These are phyloP conservation scores for Aspergillus conjunctus DNA, from an alignment of 495 filamentous ascomycete genomes.

Conservation along the genomic window DNA sequence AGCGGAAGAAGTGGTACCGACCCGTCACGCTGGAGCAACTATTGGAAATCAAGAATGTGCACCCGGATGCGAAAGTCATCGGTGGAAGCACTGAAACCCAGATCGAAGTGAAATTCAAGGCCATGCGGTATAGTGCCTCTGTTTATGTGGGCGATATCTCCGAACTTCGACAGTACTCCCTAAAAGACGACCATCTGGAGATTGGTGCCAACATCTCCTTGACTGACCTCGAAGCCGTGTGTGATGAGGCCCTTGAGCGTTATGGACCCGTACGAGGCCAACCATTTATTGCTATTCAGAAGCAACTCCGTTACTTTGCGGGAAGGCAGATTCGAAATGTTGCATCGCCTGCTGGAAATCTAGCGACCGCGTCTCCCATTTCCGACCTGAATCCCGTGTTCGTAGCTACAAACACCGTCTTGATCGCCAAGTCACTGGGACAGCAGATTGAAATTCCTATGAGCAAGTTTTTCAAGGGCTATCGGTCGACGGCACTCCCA, in stretches of 20 bases:
- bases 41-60: conserved; percentile 82
- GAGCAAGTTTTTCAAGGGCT: conserved; percentile 89
- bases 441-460: conserved; percentile 83
- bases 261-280: conserved; percentile 76
- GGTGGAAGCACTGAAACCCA: conserved; percentile 96
- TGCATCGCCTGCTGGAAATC: conserved; percentile 91
- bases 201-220: conserved; percentile 91
- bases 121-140: conserved; percentile 82
- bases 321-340: conserved; percentile 96
- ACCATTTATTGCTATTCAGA: conserved; percentile 65
- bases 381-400: conserved; percentile 96
- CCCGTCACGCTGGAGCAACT: conserved; percentile 86
- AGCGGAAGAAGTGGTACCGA: conserved; percentile 90
- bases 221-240: conserved; percentile 67
- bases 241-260: conserved; percentile 72
- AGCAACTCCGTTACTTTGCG: conserved; percentile 87
- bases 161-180: conserved; percentile 76
- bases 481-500: conserved; percentile 80
- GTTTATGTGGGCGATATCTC: conserved; percentile 93
- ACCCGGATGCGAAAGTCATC: conserved; percentile 89
- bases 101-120: conserved; percentile 98
- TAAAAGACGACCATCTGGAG: conserved; percentile 78
- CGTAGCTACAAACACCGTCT: conserved; percentile 77
- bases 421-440: conserved; percentile 74
- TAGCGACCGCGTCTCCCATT: conserved; percentile 94